A percentile compares a stretch with the other conserved stretches of the same genome.
phyloP scores from a whole-genome alignment of 176 grass and related monocot species.

The Pontederia paniculata region DNA sequence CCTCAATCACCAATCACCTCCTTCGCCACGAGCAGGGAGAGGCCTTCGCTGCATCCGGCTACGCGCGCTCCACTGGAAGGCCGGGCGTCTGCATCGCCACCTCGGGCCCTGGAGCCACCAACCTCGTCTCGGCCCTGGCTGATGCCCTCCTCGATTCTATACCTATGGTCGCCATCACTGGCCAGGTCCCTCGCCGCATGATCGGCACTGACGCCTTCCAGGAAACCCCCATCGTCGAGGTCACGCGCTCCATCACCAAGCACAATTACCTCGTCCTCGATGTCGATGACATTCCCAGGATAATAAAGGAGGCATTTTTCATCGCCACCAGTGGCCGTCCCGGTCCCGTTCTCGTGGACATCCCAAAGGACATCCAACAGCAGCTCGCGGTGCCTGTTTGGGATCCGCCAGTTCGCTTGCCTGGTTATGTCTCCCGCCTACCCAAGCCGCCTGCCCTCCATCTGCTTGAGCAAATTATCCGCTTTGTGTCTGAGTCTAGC shows the following conservation, averaged over 20 bases:
- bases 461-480: slow-evolving; percentile 66
- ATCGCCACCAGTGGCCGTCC: slow-evolving; percentile 61
- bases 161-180: slow-evolving; percentile 83
- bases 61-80: slow-evolving; percentile 57
- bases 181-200: slow-evolving; percentile 92
- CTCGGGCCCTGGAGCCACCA: slow-evolving; percentile 80
- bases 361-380: slow-evolving; percentile 93
- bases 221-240: slow-evolving; percentile 95
- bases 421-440: slow-evolving; percentile 62
- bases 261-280: slow-evolving; percentile 83
- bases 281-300: slow-evolving; percentile 72
- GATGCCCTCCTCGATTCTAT: slow-evolving; percentile 94
- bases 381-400: slow-evolving; percentile 63
- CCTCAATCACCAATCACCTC: slow-evolving; percentile 66
- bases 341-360: slow-evolving; percentile 78
- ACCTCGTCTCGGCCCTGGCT: slow-evolving; percentile 84
- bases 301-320: slow-evolving; percentile 86
- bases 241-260: slow-evolving; percentile 93
- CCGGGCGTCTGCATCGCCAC: slow-evolving; percentile 82
- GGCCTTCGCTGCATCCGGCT: slow-evolving; percentile 69
- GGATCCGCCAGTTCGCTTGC: slow-evolving; percentile 51
- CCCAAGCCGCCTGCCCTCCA: slow-evolving; percentile 49
- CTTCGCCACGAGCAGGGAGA: slow-evolving; percentile 90
- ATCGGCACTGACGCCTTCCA: slow-evolving; percentile 95
- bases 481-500: slow-evolving; percentile 50